phyloP scores from a whole-genome alignment of 352 stramenopile species.

The Phytopythium kandeliae region DNA sequence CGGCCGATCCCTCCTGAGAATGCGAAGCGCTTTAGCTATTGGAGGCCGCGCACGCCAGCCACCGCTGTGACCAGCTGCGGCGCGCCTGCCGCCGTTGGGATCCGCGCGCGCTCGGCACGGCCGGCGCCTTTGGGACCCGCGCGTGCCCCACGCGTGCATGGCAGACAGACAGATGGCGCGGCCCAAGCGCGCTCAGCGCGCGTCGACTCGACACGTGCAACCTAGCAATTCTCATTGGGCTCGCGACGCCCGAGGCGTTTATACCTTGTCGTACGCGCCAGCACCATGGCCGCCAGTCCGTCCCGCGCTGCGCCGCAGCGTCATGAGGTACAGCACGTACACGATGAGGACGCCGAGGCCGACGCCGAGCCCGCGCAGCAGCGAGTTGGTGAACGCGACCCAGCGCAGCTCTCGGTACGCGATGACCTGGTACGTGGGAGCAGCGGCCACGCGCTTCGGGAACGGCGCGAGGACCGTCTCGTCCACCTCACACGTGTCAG shows the following conservation, averaged over 20 bases:
- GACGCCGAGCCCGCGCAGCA: slow-evolving; percentile 69
- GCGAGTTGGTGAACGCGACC: slow-evolving; percentile 75
- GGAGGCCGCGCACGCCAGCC: no score
- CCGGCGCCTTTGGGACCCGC: no score
- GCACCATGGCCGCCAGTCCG: slow-evolving; percentile 24
- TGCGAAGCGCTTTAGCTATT: no score
- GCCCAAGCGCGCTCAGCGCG: no score
- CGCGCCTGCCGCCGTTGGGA: no score
- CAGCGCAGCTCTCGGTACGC: slow-evolving; percentile 77
- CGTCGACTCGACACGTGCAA: neutral
- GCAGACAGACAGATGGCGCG: no score
- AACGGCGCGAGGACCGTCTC: slow-evolving; percentile 63
- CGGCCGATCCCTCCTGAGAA: no score
- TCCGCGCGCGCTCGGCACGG: no score
- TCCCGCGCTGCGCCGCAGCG: slow-evolving; percentile 38
- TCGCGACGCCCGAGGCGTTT: slow-evolving; percentile 5
- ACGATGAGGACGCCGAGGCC: slow-evolving; percentile 76
- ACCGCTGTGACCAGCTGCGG: no score
- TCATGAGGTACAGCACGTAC: slow-evolving; percentile 77
- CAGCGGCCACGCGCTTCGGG: slow-evolving; percentile 49
- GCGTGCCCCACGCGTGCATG: no score
- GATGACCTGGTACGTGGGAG: slow-evolving; percentile 74
- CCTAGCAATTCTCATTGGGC: slow-evolving; percentile 3
- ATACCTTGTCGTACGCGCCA: slow-evolving; percentile 76
- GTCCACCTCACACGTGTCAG: slow-evolving; percentile 69